Percentiles rank a stretch among this genome's conserved stretches.
Conservation (phyloP, 1,139 yeast species). For the Arxiozyma slooffiae region DNA sequence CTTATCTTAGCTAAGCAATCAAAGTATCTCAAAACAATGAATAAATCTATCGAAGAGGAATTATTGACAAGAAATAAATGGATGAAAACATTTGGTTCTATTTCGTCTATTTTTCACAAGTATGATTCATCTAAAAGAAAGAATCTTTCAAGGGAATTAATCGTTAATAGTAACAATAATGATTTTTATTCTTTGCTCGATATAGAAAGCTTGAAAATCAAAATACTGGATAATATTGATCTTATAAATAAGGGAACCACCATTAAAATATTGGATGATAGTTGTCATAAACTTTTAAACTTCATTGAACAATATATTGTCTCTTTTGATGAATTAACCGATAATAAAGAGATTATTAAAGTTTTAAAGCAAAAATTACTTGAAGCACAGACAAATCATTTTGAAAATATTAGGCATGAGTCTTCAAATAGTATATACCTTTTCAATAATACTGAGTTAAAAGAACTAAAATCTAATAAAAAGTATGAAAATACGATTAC, state of each 20-base stretch:
- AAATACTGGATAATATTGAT: background rate
- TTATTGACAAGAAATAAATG: conserved; percentile 48
- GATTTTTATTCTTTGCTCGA: background rate
- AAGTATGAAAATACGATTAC: background rate
- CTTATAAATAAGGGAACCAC: background rate
- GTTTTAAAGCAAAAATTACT: conserved; percentile 41
- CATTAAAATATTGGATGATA: background rate
- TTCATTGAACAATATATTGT: conserved; percentile 30
- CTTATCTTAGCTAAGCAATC: background rate
- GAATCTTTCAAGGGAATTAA: background rate
- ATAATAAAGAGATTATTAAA: conserved; percentile 32
- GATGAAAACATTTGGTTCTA: conserved; percentile 49
- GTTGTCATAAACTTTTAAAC: background rate
- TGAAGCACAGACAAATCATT: conserved; percentile 27
- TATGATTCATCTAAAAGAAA: background rate
- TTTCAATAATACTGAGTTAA: background rate
- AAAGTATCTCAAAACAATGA: background rate
- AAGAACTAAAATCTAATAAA: background rate
- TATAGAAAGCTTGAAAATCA: background rate
- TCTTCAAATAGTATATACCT: background rate
- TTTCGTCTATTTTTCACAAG: conserved; percentile 32
- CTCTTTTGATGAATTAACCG: conserved; percentile 24
- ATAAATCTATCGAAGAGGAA: conserved; percentile 59
- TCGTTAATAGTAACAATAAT: background rate
- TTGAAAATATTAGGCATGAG: background rate